Evolutionary conservation across 805 yeast species (phyloP).

Genomic region (Candida montana): DNA sequence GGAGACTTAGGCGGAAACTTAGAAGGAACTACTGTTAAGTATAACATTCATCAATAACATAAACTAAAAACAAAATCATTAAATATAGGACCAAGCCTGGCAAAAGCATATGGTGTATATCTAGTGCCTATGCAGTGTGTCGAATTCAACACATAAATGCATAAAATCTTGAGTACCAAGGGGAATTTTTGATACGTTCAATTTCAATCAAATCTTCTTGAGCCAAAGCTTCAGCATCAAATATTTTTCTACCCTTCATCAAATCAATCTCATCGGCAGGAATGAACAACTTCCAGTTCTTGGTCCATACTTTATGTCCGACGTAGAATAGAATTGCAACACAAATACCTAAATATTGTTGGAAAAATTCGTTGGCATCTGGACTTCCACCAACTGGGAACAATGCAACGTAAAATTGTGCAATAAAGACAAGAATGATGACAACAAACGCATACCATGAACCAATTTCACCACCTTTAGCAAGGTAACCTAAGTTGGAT

Average conservation of each 20-base stretch:
- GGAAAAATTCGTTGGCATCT: slow-evolving; percentile 39
- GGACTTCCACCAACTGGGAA: slow-evolving; percentile 46
- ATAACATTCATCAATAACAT: too few relatives aligned
- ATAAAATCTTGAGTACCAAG: slow-evolving; percentile 8
- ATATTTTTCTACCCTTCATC: slow-evolving; percentile 46
- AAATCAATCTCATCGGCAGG: slow-evolving; percentile 47
- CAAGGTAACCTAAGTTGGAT: slow-evolving; percentile 46
- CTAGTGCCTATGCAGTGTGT: too few relatives aligned
- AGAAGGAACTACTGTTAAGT: too few relatives aligned
- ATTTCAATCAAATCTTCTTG: slow-evolving; percentile 34
- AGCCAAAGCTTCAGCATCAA: slow-evolving; percentile 31
- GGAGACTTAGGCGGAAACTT: too few relatives aligned
- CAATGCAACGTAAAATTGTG: slow-evolving; percentile 62
- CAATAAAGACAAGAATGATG: slow-evolving; percentile 43
- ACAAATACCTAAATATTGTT: slow-evolving; percentile 45
- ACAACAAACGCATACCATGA: slow-evolving; percentile 44
- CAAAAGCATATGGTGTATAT: too few relatives aligned
- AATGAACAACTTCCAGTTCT: slow-evolving; percentile 29
- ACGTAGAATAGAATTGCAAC: slow-evolving; percentile 40
- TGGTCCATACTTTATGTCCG: slow-evolving; percentile 39
- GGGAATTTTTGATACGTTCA: slow-evolving; percentile 14
- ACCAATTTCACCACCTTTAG: slow-evolving; percentile 48
- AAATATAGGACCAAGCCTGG: too few relatives aligned
- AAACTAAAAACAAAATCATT: too few relatives aligned
- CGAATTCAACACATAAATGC: slow-evolving; percentile 9